Percentiles rank a stretch among this genome's conserved stretches.
Conservation (phyloP, 2,329 filamentous ascomycete species). For the Teratosphaeria viscida region DNA sequence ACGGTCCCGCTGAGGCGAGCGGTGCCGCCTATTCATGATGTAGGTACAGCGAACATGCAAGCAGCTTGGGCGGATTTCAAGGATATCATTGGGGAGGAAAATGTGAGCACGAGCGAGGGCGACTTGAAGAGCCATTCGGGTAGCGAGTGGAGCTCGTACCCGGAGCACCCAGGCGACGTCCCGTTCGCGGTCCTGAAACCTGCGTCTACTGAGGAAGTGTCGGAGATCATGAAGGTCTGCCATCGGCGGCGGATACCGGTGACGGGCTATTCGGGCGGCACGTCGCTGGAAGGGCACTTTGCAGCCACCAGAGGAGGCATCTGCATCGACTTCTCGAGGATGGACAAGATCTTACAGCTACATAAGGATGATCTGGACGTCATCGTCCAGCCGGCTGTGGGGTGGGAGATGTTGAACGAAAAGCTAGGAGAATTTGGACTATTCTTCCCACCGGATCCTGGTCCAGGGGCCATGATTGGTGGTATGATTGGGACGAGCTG, state of each 20-base stretch:
- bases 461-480: constrained; percentile 84
- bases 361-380: constrained; percentile 59
- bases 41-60: constrained; percentile 47
- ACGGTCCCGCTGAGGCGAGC: constrained; percentile 43
- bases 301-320: constrained; percentile 73
- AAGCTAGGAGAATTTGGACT: constrained; percentile 59
- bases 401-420: constrained; percentile 80
- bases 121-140: constrained; percentile 49
- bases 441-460: constrained; percentile 88
- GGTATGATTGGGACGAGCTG: constrained; percentile 75
- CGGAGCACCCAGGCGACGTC: constrained; percentile 30
- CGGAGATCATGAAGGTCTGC: constrained; percentile 80
- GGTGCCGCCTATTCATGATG: constrained; percentile 44
- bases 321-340: constrained; percentile 74
- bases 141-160: constrained; percentile 53
- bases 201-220: constrained; percentile 67
- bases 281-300: constrained; percentile 82
- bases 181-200: constrained; percentile 64
- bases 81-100: constrained; percentile 50
- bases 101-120: constrained; percentile 47
- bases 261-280: constrained; percentile 78
- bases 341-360: constrained; percentile 69
- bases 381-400: constrained; percentile 55
- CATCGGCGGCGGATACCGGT: constrained; percentile 72
- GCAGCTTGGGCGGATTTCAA: constrained; percentile 55